Conservation (phyloP, 2,329 filamentous ascomycete genomes). For the Calonectria henricotiae region DNA sequence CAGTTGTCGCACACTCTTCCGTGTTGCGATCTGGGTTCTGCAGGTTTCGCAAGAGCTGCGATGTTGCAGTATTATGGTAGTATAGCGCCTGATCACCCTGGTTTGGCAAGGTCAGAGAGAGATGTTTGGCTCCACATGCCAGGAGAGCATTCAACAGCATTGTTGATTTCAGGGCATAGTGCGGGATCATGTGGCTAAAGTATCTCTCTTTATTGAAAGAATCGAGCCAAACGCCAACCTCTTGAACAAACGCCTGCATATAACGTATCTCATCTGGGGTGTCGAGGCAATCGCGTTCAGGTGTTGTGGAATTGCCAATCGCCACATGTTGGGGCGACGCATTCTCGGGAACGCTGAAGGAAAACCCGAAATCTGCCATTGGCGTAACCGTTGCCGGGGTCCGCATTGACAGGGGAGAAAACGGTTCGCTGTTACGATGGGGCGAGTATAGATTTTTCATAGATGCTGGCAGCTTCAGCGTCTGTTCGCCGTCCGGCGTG, state of each 20-base stretch:
- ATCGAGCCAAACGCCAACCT: conserved; percentile 96
- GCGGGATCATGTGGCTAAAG: conserved; percentile 89
- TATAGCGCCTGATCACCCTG: conserved; percentile 83
- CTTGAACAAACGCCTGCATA: conserved; percentile 93
- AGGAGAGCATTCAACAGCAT: conserved; percentile 93
- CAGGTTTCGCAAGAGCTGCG: conserved; percentile 81
- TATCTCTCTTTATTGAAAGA: conserved; percentile 88
- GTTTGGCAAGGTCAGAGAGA: conserved; percentile 81
- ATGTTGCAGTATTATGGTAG: conserved; percentile 91
- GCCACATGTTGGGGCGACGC: conserved; percentile 21
- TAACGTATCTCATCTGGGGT: conserved; percentile 86
- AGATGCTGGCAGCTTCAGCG: conserved; percentile 40
- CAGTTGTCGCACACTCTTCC: conserved; percentile 87
- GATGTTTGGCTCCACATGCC: conserved; percentile 88
- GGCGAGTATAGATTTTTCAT: conserved; percentile 35
- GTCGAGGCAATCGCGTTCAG: conserved; percentile 75
- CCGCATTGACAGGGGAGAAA: conserved; percentile 60
- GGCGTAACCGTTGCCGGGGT: conserved; percentile 58
- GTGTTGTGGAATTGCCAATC: conserved; percentile 18
- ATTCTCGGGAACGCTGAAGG: conserved; percentile 53
- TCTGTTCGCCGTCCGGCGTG: conserved; percentile 34
- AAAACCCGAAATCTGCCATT: conserved; percentile 58
- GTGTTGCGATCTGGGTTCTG: conserved; percentile 90
- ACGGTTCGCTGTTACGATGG: conserved; percentile 57
- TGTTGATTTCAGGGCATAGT: conserved; percentile 84